These are phyloP conservation scores for Pseudonitzschia pungens DNA, from an alignment of 108 stramenopile genomes.

Conservation along the genomic window DNA sequence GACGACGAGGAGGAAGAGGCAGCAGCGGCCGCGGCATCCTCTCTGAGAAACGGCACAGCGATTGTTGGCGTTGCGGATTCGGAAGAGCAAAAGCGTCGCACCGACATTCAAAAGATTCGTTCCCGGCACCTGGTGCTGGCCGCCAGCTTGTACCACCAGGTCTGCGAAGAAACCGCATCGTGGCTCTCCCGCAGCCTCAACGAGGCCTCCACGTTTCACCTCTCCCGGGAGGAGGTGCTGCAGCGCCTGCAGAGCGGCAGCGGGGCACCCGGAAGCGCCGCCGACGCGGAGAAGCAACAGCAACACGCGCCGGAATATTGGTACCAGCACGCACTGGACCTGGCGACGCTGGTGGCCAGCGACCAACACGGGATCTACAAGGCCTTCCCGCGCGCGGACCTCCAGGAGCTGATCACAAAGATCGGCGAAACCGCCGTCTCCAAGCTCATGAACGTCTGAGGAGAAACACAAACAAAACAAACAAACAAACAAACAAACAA, in stretches of 20 bases:
- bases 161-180: conserved; percentile 67
- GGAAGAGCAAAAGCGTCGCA: conserved; percentile 35
- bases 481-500: no score
- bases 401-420: conserved; percentile 43
- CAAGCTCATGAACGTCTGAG: conserved; percentile 10
- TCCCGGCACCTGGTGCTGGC: conserved; percentile 46
- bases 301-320: conserved; percentile 53
- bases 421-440: conserved; percentile 46
- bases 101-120: conserved; percentile 51
- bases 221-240: conserved; percentile 35
- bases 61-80: conserved; percentile 4
- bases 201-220: conserved; percentile 31
- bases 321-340: conserved; percentile 55
- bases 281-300: background rate
- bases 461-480: no score
- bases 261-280: conserved; percentile 12
- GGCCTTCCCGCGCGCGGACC: conserved; percentile 34
- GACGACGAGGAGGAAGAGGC: conserved; percentile 30
- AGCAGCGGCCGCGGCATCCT: background rate
- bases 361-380: conserved; percentile 56
- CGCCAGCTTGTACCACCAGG: conserved; percentile 58
- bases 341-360: conserved; percentile 61
- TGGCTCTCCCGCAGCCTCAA: conserved; percentile 63
- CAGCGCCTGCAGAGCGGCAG: conserved; percentile 35
- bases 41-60: conserved; percentile 15